phyloP scores from a whole-genome alignment of 768 basidiomycete species.

The Tylopilus cervinicoccineus region DNA sequence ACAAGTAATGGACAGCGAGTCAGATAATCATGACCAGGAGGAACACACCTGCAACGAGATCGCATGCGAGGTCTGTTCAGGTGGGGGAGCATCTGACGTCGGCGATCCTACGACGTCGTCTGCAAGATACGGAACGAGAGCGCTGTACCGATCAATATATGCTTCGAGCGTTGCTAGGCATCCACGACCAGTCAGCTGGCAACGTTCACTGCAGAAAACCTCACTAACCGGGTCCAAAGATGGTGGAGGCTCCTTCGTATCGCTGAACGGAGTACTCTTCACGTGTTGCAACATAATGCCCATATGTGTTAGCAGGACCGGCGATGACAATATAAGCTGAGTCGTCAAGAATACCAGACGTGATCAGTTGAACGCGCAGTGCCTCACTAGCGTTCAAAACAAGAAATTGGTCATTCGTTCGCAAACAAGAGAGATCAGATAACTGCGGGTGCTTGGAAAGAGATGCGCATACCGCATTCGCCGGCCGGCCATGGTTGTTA shows the following conservation, averaged over 20 bases:
- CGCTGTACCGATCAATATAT: constrained; percentile 72
- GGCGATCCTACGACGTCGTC: constrained; percentile 44
- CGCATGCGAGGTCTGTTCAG: constrained; percentile 59
- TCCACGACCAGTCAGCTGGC: not conserved
- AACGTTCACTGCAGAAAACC: not conserved
- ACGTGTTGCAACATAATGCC: constrained; percentile 66
- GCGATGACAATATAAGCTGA: constrained; percentile 75
- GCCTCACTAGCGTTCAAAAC: constrained; percentile 47
- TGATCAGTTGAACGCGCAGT: constrained; percentile 59
- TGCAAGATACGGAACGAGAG: constrained; percentile 59
- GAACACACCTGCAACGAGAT: constrained; percentile 59
- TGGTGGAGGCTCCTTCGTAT: constrained; percentile 78
- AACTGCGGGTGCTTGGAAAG: not conserved
- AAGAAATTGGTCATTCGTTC: not conserved
- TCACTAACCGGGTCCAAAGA: constrained; percentile 69
- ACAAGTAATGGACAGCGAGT: not conserved
- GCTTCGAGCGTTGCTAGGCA: constrained; percentile 67
- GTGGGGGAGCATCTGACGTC: constrained; percentile 59
- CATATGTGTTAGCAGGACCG: constrained; percentile 81
- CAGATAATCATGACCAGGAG: not conserved
- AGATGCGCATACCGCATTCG: constrained; percentile 56
- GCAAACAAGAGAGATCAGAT: constrained; percentile 4
- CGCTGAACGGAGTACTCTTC: constrained; percentile 75
- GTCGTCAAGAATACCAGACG: constrained; percentile 56
- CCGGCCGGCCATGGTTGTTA: constrained; percentile 81